These are phyloP conservation scores for Apophysomyces trapeziformis DNA, from an alignment of 371 early-diverging fungal genomes.

Conservation along the genomic window DNA sequence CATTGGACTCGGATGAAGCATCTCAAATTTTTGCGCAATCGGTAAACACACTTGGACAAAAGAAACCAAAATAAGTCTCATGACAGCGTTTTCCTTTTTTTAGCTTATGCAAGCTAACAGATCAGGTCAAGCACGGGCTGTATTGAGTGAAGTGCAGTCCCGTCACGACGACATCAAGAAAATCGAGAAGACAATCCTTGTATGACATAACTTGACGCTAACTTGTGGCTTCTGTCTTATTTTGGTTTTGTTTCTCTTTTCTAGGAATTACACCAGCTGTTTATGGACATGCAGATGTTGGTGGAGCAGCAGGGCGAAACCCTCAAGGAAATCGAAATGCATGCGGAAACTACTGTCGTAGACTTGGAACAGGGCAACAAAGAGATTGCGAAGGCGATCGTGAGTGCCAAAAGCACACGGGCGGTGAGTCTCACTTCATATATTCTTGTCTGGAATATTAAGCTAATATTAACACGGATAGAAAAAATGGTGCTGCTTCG, in stretches of 20 bases:
- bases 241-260: background rate
- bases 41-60: constrained; percentile 38
- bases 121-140: constrained; percentile 80
- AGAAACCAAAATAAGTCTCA: background rate
- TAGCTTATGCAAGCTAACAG: constrained; percentile 77
- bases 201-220: constrained; percentile 26
- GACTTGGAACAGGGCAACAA: constrained; percentile 77
- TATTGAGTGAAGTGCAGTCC: constrained; percentile 83
- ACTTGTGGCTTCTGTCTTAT: background rate
- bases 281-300: constrained; percentile 89
- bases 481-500: constrained; percentile 73
- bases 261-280: constrained; percentile 88
- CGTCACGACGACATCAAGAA: constrained; percentile 88
- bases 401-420: constrained; percentile 73
- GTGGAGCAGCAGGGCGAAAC: constrained; percentile 81
- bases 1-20: constrained; percentile 74
- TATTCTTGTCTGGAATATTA: background rate
- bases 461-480: constrained; percentile 19
- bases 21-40: constrained; percentile 86
- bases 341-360: constrained; percentile 64
- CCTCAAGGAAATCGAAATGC: constrained; percentile 72
- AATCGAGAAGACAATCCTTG: constrained; percentile 85
- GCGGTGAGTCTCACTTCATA: constrained; percentile 52
- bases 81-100: background rate
- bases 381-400: constrained; percentile 72